Conservation (phyloP, 2,329 filamentous ascomycete species). For the Fusarium sp. region DNA sequence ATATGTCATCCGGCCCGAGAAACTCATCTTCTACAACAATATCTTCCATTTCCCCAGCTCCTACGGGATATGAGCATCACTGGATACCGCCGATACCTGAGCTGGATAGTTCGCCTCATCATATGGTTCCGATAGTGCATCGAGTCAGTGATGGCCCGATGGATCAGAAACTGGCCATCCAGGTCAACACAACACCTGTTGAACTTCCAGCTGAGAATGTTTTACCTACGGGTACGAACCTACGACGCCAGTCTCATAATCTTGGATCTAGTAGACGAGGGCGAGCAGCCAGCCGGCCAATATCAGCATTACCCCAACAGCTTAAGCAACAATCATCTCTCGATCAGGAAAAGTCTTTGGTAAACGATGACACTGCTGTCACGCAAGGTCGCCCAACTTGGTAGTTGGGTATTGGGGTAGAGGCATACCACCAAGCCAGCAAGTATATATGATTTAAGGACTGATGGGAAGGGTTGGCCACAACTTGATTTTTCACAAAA, state of each 20-base stretch:
- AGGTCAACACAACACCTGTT: slow-evolving; percentile 18
- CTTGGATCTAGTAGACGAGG: not conserved
- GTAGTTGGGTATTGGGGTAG: not conserved
- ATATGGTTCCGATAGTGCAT: slow-evolving; percentile 3
- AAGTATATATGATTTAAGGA: too few species aligned
- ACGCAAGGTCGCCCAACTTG: not conserved
- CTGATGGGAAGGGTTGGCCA: not conserved
- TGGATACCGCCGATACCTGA: slow-evolving; percentile 15
- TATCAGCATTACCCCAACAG: not conserved
- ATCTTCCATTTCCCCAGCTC: not conserved
- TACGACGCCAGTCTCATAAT: not conserved
- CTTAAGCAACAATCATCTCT: not conserved
- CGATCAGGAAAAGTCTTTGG: not conserved
- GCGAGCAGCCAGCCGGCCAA: not conserved
- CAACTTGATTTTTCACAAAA: too few species aligned
- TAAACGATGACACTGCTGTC: not conserved
- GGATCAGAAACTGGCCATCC: slow-evolving; percentile 2
- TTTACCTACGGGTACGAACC: not conserved
- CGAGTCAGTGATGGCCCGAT: not conserved
- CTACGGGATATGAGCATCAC: not conserved
- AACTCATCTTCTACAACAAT: slow-evolving; percentile 20
- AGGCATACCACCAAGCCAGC: not conserved
- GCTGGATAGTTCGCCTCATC: slow-evolving; percentile 17
- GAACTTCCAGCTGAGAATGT: slow-evolving; percentile 12
- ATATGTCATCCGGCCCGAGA: slow-evolving; percentile 4